phyloP scores from a whole-genome alignment of 805 yeast species.

The Metschnikowia lachancei region DNA sequence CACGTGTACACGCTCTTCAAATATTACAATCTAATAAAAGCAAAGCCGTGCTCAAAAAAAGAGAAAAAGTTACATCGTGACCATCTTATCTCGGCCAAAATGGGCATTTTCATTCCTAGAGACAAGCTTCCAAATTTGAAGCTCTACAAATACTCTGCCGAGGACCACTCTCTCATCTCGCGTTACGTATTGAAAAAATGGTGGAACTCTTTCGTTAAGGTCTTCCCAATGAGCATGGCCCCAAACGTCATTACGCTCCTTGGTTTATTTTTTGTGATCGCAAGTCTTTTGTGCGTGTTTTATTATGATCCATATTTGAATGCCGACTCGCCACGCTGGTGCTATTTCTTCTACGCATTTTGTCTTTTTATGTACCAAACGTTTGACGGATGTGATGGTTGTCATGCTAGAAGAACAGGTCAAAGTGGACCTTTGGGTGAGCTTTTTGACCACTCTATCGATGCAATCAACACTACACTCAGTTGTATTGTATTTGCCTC shows the following conservation, averaged over 20 bases:
- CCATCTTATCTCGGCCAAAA: constrained; percentile 19
- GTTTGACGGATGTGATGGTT: constrained; percentile 94
- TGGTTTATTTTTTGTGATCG: constrained; percentile 70
- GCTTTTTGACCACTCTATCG: constrained; percentile 84
- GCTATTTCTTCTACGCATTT: constrained; percentile 70
- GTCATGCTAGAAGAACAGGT: constrained; percentile 94
- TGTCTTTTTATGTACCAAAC: constrained; percentile 91
- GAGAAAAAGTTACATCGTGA: neutral
- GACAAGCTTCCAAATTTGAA: constrained; percentile 50
- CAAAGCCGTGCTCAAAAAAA: neutral
- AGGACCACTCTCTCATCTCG: constrained; percentile 77
- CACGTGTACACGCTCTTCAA: constrained; percentile 7
- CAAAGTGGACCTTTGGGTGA: constrained; percentile 94
- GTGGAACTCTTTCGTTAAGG: constrained; percentile 68
- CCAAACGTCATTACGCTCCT: constrained; percentile 85
- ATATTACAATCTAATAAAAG: constrained; percentile 1
- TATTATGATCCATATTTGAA: constrained; percentile 69
- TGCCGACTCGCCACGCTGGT: constrained; percentile 66
- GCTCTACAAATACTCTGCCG: constrained; percentile 66
- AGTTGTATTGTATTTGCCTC: constrained; percentile 73
- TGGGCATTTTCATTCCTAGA: constrained; percentile 67
- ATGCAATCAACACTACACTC: constrained; percentile 73
- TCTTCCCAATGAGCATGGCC: constrained; percentile 86
- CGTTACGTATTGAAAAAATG: constrained; percentile 75
- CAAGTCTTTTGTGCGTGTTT: constrained; percentile 62